Evolutionary conservation across 78 protist species (phyloP).

Genomic region (Anaeramoeba ignava): DNA sequence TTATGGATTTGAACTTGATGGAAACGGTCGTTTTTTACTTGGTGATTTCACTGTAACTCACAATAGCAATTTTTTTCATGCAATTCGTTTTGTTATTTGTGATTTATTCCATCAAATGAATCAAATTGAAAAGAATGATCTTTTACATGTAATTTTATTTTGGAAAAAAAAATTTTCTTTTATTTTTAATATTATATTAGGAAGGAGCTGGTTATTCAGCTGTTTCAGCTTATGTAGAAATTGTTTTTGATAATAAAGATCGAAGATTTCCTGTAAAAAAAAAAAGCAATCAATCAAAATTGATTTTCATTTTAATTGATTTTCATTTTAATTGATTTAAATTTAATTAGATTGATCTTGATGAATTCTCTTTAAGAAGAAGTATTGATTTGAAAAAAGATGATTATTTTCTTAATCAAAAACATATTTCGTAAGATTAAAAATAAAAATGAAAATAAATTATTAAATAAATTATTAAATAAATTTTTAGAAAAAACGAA

Average conservation of each 20-base stretch:
- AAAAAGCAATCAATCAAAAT: too few relatives aligned
- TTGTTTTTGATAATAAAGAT: slow-evolving; percentile 85
- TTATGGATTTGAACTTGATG: too few relatives aligned
- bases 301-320: not conserved
- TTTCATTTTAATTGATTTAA: slow-evolving; percentile 15
- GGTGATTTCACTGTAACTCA: too few relatives aligned
- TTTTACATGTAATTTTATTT: not conserved
- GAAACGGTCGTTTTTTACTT: too few relatives aligned
- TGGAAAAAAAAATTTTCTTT: not conserved
- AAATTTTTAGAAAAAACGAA: slow-evolving; percentile 39
- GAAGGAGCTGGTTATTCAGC: slow-evolving; percentile 44
- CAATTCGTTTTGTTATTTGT: slow-evolving; percentile 72
- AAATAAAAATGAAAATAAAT: not conserved
- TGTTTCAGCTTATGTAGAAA: slow-evolving; percentile 78
- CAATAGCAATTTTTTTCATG: slow-evolving; percentile 26
- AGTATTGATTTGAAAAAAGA: slow-evolving; percentile 73
- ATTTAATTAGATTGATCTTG: slow-evolving; percentile 32
- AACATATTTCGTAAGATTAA: slow-evolving; percentile 26
- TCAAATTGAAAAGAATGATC: not conserved
- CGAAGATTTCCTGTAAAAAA: slow-evolving; percentile 57
- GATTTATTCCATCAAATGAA: slow-evolving; percentile 11
- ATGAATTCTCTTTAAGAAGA: slow-evolving; percentile 65
- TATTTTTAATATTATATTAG: not conserved
- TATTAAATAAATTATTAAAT: slow-evolving; percentile 12
- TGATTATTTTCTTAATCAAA: slow-evolving; percentile 68